Conservation (phyloP, 345 rosid genomes). For the Schrenkiella parvula region DNA sequence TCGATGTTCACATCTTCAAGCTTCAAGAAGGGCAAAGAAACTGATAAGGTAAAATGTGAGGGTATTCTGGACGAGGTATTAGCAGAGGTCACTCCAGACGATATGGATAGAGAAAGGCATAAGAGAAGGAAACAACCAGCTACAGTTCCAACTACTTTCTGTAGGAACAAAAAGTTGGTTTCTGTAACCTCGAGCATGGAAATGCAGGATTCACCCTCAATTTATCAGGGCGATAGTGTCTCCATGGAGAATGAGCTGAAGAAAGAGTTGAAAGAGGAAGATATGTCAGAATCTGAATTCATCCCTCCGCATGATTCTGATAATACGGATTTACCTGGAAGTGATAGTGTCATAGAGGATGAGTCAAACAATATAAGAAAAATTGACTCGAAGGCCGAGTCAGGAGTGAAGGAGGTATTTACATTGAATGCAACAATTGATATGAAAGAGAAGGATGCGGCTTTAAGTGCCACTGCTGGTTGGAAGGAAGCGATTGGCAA, state of each 20-base stretch:
- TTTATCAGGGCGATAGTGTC: constrained; percentile 15
- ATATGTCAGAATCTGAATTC: constrained; percentile 23
- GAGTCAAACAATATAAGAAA: not conserved
- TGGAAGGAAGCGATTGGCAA: constrained; percentile 66
- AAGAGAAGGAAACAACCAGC: constrained; percentile 44
- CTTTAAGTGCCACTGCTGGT: constrained; percentile 75
- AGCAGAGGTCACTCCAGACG: constrained; percentile 80
- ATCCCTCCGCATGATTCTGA: constrained; percentile 4
- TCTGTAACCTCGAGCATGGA: not conserved
- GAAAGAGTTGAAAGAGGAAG: constrained; percentile 35
- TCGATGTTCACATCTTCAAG: constrained; percentile 74
- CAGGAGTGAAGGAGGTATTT: constrained; percentile 32
- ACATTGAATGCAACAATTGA: constrained; percentile 70
- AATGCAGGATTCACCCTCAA: not conserved
- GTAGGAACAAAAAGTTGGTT: constrained; percentile 25
- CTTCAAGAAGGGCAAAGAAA: constrained; percentile 62
- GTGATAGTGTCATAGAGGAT: constrained; percentile 25
- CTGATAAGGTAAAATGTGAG: constrained; percentile 56
- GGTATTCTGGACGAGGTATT: constrained; percentile 74
- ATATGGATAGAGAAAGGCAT: constrained; percentile 58
- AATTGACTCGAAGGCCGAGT: constrained; percentile 37
- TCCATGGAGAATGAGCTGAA: constrained; percentile 26
- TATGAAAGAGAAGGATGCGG: constrained; percentile 52
- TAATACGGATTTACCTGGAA: not conserved
- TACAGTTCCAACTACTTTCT: not conserved